Evolutionary conservation across 768 basidiomycete genomes (phyloP), one percentile per base, ranked within the genome.

Genomic region (Panaeolus papilionaceus): DNA sequence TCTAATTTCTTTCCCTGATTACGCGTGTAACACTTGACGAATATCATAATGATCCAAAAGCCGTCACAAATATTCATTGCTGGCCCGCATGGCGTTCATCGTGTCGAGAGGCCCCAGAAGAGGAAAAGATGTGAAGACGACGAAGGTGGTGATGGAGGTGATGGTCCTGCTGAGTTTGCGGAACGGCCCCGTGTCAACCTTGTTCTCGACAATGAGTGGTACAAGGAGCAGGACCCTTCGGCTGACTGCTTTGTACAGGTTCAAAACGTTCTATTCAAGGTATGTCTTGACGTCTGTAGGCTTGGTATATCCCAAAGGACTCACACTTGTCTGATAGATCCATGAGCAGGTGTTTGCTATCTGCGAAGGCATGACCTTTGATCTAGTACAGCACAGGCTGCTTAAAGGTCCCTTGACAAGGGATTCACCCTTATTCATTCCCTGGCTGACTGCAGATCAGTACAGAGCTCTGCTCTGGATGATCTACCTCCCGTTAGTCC

Each of bases 381-480:
- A 40, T 3, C 64, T 71, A 11, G 26, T 68, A 20, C 16, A 67
- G 16, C 71, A 72, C 28, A 65, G 37, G 49, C 39, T 42, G 70
- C 71, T 16, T 42, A 67, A 14, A 74, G 71, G 33, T 74, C 68
- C 11, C 70, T 76, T 61, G 67, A 70, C 18, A 79, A 81, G n/a
- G 86, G 85, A 2, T 78, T 86, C 40, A 72, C 54, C 54, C 1
- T 3, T 75, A n/a, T 78, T 86, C 39, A 78, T 79, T 47, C 79
- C 79, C 6, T 79, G 83, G 40, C 20, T 49, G 7, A 80, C 81
- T 10, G 79, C 80, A 38, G 81, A 82, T 62, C 84, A 86, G 64
- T 86, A 84, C 69, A 79, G 84, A 11, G 85, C 84, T 3, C 79
- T 89, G 44, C 75, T 88, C 40, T 88, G 86, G 85, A 81, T 83